Evolutionary conservation across 768 basidiomycete genomes (phyloP).

Genomic region (Hortiboletus flavorubellus): DNA sequence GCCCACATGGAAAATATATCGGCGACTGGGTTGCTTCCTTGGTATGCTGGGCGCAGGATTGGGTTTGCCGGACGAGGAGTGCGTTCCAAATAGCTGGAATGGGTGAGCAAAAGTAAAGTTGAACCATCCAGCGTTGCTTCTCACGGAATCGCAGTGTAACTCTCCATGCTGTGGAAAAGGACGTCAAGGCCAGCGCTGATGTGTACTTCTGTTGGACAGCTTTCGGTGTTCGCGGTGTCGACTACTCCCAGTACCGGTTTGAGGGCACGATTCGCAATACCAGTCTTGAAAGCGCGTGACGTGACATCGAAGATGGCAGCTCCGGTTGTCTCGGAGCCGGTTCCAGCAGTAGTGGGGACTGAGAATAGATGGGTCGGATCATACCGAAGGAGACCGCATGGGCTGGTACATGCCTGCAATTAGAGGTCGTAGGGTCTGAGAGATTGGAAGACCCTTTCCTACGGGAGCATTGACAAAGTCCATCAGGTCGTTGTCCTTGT

Average conservation of each 20-base stretch:
- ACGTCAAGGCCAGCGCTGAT: constrained; percentile 96
- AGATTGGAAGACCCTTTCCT: constrained; percentile 86
- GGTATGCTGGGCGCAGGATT: constrained; percentile 86
- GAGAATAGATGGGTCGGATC: not conserved
- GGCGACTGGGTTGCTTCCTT: constrained; percentile 90
- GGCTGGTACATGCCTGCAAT: constrained; percentile 60
- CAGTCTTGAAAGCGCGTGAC: constrained; percentile 91
- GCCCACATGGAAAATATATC: constrained; percentile 98
- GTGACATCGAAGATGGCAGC: constrained; percentile 94
- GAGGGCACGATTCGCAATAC: constrained; percentile 88
- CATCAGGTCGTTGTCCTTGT: constrained; percentile 88
- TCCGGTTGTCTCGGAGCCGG: constrained; percentile 93
- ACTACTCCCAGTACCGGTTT: constrained; percentile 86
- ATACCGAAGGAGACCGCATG: not conserved
- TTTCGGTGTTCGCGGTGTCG: constrained; percentile 88
- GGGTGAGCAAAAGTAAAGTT: constrained; percentile 4
- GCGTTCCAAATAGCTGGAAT: constrained; percentile 78
- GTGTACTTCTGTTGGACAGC: constrained; percentile 88
- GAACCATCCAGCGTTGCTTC: constrained; percentile 19
- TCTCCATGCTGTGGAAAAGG: constrained; percentile 93
- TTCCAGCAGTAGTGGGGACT: constrained; percentile 80
- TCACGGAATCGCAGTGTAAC: constrained; percentile 90
- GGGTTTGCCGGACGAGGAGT: constrained; percentile 89
- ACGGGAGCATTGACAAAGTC: constrained; percentile 98
- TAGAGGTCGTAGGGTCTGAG: constrained; percentile 69